A percentile compares a stretch with the other conserved stretches of the same genome.
Conservation (phyloP, 306 rosid genomes). For the Leucaena leucocephala region DNA sequence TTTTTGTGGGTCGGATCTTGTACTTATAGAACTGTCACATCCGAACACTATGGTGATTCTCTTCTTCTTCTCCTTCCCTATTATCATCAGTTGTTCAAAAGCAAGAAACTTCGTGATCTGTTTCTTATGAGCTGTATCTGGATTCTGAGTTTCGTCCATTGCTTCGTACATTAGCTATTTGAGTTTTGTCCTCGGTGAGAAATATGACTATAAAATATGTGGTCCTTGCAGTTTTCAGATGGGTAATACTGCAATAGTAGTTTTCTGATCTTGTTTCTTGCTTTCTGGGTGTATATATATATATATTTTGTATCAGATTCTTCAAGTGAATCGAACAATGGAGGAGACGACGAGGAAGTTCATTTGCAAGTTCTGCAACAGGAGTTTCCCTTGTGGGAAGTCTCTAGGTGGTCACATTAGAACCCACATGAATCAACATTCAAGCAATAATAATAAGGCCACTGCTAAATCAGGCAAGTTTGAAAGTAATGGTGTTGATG, state of each 20-base stretch:
- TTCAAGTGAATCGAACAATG: slow-evolving; percentile 35
- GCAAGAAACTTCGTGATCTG: slow-evolving; percentile 56
- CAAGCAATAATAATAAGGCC: not conserved
- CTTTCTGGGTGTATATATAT: not conserved
- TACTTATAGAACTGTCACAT: slow-evolving; percentile 75
- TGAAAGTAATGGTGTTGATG: not conserved
- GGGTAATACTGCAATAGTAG: slow-evolving; percentile 32
- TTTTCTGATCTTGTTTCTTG: slow-evolving; percentile 33
- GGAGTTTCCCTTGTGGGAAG: slow-evolving; percentile 70
- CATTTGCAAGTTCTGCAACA: slow-evolving; percentile 73
- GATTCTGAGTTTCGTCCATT: slow-evolving; percentile 35
- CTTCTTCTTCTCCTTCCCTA: slow-evolving; percentile 6
- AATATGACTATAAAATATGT: slow-evolving; percentile 34
- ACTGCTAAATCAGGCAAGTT: slow-evolving; percentile 44
- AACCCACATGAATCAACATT: slow-evolving; percentile 59
- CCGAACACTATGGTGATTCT: slow-evolving; percentile 56
- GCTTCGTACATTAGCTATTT: slow-evolving; percentile 20
- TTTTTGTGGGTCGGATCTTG: slow-evolving; percentile 79
- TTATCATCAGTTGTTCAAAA: slow-evolving; percentile 40
- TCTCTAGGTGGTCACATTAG: slow-evolving; percentile 83
- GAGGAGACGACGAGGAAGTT: slow-evolving; percentile 58
- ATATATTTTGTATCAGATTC: slow-evolving; percentile 33
- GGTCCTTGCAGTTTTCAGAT: slow-evolving; percentile 38
- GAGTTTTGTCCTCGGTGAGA: slow-evolving; percentile 1
- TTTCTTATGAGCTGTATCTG: slow-evolving; percentile 53